Conservation (phyloP, 768 basidiomycete genomes). For the Agrocybe praecox region DNA sequence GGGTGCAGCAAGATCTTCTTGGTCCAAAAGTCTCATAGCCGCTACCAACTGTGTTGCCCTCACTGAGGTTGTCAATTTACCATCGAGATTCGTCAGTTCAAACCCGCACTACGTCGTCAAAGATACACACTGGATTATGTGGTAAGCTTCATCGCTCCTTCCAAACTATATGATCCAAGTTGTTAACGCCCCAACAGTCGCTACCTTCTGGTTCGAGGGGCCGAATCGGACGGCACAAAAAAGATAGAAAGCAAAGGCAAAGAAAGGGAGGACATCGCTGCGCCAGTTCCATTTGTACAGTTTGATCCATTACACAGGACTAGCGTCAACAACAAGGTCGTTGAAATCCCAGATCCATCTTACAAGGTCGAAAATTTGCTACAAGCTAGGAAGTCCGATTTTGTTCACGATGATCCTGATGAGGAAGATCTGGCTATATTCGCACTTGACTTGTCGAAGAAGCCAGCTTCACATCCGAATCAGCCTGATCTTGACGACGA, state of each 20-base stretch:
- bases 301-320: slow-evolving; percentile 52
- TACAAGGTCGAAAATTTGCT: slow-evolving; percentile 55
- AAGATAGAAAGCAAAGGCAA: slow-evolving; percentile 12
- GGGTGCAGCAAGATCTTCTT: slow-evolving; percentile 29
- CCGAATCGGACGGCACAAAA: slow-evolving; percentile 9
- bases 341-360: slow-evolving; percentile 61
- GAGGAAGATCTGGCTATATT: slow-evolving; percentile 52
- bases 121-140: slow-evolving; percentile 72
- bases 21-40: slow-evolving; percentile 52
- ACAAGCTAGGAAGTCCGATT: slow-evolving; percentile 38
- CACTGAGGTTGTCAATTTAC: slow-evolving; percentile 68
- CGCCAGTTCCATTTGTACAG: slow-evolving; percentile 39
- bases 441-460: slow-evolving; percentile 23
- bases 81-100: slow-evolving; percentile 51
- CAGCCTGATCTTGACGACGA: slow-evolving; percentile 31
- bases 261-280: slow-evolving; percentile 4
- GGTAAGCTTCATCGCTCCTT: slow-evolving; percentile 36
- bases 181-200: too few species aligned
- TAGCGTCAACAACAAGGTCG: slow-evolving; percentile 33
- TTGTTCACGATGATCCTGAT: slow-evolving; percentile 47
- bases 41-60: slow-evolving; percentile 58
- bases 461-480: slow-evolving; percentile 16
- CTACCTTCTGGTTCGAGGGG: slow-evolving; percentile 59
- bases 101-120: slow-evolving; percentile 60
- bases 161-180: not conserved